phyloP scores from a whole-genome alignment of 352 stramenopile species.

The Globisporangium paroecandrum region DNA sequence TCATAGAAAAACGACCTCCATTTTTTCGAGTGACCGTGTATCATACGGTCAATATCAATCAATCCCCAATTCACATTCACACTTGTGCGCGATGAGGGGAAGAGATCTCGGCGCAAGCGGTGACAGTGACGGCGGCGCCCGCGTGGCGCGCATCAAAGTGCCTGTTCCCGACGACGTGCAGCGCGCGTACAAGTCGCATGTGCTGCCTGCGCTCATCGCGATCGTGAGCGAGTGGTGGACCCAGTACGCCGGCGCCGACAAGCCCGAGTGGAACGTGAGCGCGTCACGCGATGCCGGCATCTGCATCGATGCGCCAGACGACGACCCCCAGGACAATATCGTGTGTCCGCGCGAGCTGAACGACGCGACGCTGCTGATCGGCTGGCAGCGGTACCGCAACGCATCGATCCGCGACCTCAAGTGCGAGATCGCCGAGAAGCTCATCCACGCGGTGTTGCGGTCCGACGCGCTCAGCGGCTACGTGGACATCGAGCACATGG shows the following conservation, averaged over 20 bases:
- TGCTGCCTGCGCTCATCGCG: slow-evolving; percentile 3
- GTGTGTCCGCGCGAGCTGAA: slow-evolving; percentile 5
- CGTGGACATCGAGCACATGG: slow-evolving; percentile 13
- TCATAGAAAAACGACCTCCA: too few species aligned
- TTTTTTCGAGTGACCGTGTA: too few species aligned
- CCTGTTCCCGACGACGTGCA: background rate
- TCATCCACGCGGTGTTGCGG: background rate
- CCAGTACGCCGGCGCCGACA: background rate
- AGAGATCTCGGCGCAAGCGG: background rate
- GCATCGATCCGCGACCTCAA: slow-evolving; percentile 10
- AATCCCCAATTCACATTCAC: background rate
- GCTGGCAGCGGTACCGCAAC: slow-evolving; percentile 15
- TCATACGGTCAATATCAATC: too few species aligned
- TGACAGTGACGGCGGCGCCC: background rate
- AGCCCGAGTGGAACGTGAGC: slow-evolving; percentile 1
- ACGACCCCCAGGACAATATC: slow-evolving; percentile 15
- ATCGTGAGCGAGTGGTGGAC: slow-evolving; percentile 9
- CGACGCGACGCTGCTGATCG: slow-evolving; percentile 13
- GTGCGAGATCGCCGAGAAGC: slow-evolving; percentile 13
- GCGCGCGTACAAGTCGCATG: background rate
- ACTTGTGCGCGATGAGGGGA: background rate
- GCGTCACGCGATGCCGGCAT: slow-evolving; percentile 1
- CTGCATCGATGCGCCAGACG: slow-evolving; percentile 13
- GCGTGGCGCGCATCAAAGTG: background rate
- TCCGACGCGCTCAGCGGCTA: background rate